Conservation (phyloP, 2,329 filamentous ascomycete species). For the Hymenoscyphus albidus region DNA sequence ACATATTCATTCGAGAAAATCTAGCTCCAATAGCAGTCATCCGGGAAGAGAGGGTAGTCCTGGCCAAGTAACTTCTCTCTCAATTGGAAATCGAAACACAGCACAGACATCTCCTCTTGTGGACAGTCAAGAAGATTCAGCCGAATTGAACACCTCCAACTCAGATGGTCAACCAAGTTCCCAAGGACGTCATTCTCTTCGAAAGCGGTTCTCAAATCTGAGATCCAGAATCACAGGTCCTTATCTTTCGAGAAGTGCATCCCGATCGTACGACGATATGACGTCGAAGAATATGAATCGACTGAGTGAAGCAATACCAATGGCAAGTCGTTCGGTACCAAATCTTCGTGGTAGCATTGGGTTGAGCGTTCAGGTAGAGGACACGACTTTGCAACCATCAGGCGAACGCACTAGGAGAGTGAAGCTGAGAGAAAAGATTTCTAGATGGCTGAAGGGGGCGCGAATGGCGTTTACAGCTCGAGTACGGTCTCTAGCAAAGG, state of each 20-base stretch:
- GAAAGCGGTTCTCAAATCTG: slow-evolving; percentile 30
- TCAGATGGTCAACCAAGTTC: slow-evolving; percentile 34
- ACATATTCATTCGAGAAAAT: slow-evolving; percentile 28
- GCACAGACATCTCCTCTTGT: slow-evolving; percentile 7
- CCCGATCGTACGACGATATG: slow-evolving; percentile 32
- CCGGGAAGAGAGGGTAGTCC: slow-evolving; percentile 8
- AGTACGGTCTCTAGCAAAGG: slow-evolving; percentile 19
- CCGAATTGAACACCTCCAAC: slow-evolving; percentile 36
- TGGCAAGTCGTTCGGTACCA: slow-evolving; percentile 20
- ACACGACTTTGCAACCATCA: slow-evolving; percentile 18
- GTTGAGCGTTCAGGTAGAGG: slow-evolving; percentile 16
- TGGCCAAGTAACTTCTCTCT: slow-evolving; percentile 5
- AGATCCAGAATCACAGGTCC: slow-evolving; percentile 27
- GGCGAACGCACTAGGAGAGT: slow-evolving; percentile 19
- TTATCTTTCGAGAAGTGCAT: slow-evolving; percentile 24
- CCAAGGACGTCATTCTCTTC: slow-evolving; percentile 22
- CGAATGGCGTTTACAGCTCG: slow-evolving; percentile 26
- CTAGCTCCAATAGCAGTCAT: slow-evolving; percentile 23
- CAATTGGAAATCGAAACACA: background rate
- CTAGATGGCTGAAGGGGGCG: slow-evolving; percentile 30
- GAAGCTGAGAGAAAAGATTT: slow-evolving; percentile 27
- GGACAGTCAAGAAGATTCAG: slow-evolving; percentile 15
- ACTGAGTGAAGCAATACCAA: slow-evolving; percentile 11
- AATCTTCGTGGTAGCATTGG: slow-evolving; percentile 21
- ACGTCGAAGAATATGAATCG: slow-evolving; percentile 24